These are phyloP conservation scores for Umbelopsis sp. DNA, from an alignment of 371 early-diverging fungal species.

Conservation along the genomic window DNA sequence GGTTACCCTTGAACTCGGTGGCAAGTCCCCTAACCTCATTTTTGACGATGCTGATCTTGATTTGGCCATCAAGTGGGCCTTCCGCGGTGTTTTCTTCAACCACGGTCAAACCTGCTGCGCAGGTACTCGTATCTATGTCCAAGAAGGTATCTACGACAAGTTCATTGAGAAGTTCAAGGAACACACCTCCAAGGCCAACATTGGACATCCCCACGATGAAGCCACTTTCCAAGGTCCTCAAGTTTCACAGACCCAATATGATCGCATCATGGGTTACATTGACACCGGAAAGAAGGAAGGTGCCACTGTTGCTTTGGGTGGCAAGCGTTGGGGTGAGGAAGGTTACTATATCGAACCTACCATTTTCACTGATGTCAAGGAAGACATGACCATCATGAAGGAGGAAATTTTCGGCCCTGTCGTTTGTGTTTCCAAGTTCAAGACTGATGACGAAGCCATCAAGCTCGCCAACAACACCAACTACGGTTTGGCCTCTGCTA, in stretches of 20 bases:
- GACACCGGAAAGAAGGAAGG: constrained; percentile 54
- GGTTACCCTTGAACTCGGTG: constrained; percentile 80
- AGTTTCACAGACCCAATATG: constrained; percentile 76
- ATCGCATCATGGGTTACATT: constrained; percentile 65
- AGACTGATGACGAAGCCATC: constrained; percentile 71
- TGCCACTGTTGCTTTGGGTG: constrained; percentile 53
- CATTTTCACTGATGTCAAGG: constrained; percentile 47
- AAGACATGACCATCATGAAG: constrained; percentile 61
- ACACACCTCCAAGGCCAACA: constrained; percentile 54
- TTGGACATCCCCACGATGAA: constrained; percentile 64
- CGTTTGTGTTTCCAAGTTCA: constrained; percentile 68
- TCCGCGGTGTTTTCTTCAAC: constrained; percentile 78
- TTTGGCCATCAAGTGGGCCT: constrained; percentile 72
- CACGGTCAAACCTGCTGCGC: constrained; percentile 87
- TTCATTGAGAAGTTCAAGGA: constrained; percentile 70
- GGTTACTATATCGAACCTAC: constrained; percentile 59
- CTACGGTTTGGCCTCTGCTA: constrained; percentile 84
- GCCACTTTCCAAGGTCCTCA: constrained; percentile 74
- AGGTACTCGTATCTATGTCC: constrained; percentile 86
- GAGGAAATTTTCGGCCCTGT: constrained; percentile 88
- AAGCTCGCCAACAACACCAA: constrained; percentile 69
- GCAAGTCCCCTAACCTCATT: constrained; percentile 89
- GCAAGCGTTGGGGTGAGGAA: constrained; percentile 48
- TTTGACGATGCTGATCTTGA: constrained; percentile 88
- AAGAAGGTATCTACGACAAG: constrained; percentile 72